phyloP scores from a whole-genome alignment of 1,284 basidiomycete species.

The Marasmius oreades region DNA sequence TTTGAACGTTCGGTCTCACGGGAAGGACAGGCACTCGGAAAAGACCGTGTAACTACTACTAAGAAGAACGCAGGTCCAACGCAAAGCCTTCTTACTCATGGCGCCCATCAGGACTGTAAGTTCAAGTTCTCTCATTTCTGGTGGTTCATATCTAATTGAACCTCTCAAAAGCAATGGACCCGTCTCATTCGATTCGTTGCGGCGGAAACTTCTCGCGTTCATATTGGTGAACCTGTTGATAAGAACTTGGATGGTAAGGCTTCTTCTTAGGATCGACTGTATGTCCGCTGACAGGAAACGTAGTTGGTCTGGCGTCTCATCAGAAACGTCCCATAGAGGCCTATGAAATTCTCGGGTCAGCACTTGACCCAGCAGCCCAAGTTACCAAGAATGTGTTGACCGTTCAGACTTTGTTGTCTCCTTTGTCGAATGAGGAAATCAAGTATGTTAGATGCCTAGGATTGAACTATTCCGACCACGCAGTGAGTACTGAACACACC shows the following conservation, averaged over 20 bases:
- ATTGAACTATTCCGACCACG: constrained; percentile 78
- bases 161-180: constrained; percentile 58
- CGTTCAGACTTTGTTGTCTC: constrained; percentile 67
- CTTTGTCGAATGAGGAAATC: constrained; percentile 63
- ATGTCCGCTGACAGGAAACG: background rate
- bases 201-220: constrained; percentile 67
- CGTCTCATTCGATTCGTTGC: constrained; percentile 83
- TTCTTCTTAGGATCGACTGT: too few relatives aligned
- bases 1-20: too few relatives aligned
- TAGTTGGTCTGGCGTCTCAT: constrained; percentile 62
- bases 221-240: constrained; percentile 77
- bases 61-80: too few relatives aligned
- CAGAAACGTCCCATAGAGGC: constrained; percentile 56
- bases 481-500: constrained; percentile 43
- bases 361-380: constrained; percentile 59
- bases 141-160: background rate
- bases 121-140: constrained; percentile 6
- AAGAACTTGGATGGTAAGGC: constrained; percentile 56
- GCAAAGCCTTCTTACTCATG: too few relatives aligned
- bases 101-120: constrained; percentile 58
- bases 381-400: constrained; percentile 62
- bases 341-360: constrained; percentile 65
- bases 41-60: too few relatives aligned
- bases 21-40: too few relatives aligned
- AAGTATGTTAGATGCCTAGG: constrained; percentile 75